A percentile compares a stretch with the other conserved stretches of the same genome.
These are phyloP conservation scores for Phytophthora aleatoria DNA, from an alignment of 352 stramenopile species.

Conservation along the genomic window DNA sequence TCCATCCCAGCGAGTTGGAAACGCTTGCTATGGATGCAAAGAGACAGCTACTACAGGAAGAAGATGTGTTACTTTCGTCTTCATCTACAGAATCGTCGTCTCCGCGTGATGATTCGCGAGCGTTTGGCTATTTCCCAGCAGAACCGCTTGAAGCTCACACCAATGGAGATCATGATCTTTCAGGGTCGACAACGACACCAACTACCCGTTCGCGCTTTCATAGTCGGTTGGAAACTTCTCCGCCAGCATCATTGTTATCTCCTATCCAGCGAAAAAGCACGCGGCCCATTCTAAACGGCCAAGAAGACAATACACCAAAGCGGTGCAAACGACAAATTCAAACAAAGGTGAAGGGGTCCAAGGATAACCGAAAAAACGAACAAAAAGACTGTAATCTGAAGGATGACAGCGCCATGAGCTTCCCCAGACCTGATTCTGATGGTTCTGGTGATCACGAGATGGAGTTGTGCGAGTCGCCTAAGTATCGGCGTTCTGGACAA, in stretches of 20 bases:
- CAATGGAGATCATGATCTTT: slow-evolving; percentile 3
- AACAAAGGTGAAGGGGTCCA: slow-evolving; percentile 11
- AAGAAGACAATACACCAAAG: slow-evolving; percentile 21
- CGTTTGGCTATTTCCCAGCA: slow-evolving; percentile 4
- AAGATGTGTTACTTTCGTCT: slow-evolving; percentile 32
- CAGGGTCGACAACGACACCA: slow-evolving; percentile 21
- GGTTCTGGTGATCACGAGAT: slow-evolving; percentile 3
- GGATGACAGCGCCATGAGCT: not conserved
- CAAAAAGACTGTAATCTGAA: not conserved
- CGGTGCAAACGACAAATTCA: slow-evolving; percentile 29
- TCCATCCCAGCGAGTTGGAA: slow-evolving; percentile 39
- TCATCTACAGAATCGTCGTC: slow-evolving; percentile 34
- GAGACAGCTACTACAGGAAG: slow-evolving; percentile 38
- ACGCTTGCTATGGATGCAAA: slow-evolving; percentile 41
- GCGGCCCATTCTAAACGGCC: slow-evolving; percentile 8
- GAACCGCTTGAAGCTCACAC: slow-evolving; percentile 3
- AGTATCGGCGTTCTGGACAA: not conserved
- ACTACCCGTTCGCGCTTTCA: slow-evolving; percentile 23
- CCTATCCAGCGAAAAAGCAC: slow-evolving; percentile 28
- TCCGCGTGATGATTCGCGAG: slow-evolving; percentile 7
- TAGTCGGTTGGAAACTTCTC: slow-evolving; percentile 14
- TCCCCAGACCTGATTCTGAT: not conserved
- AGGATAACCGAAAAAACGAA: slow-evolving; percentile 2
- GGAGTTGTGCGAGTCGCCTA: slow-evolving; percentile 4
- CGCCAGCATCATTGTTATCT: slow-evolving; percentile 29